Conservation (phyloP, 2,329 filamentous ascomycete genomes). For the Aspergillus sp. region DNA sequence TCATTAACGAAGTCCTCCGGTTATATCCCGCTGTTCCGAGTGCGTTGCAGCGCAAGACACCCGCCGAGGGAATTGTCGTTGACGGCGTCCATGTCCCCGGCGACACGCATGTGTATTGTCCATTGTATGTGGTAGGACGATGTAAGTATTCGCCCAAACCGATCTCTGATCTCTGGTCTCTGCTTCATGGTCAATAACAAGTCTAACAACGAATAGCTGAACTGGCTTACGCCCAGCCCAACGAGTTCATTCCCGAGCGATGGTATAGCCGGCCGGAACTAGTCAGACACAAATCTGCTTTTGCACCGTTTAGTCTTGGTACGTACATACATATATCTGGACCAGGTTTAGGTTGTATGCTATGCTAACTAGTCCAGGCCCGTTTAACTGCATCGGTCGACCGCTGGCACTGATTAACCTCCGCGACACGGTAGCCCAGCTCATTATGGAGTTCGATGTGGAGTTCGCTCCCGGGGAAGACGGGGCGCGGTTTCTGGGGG, state of each 20-base stretch:
- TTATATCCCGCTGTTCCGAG: conserved; percentile 14
- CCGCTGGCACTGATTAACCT: conserved; percentile 39
- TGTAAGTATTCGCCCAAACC: no score
- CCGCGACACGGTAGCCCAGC: conserved; percentile 31
- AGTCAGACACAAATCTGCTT: conserved; percentile 34
- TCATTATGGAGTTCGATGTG: conserved; percentile 38
- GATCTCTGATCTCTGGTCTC: no score
- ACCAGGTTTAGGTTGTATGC: no score
- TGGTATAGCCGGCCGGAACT: conserved; percentile 37
- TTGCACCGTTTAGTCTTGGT: conserved; percentile 37
- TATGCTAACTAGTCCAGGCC: conserved; percentile 19
- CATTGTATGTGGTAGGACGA: conserved; percentile 23
- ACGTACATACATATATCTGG: no score
- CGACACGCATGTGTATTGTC: conserved; percentile 22
- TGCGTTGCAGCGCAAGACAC: conserved; percentile 12
- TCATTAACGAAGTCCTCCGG: conserved; percentile 18
- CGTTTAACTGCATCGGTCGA: conserved; percentile 39
- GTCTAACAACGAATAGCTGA: conserved; percentile 23
- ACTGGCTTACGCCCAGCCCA: conserved; percentile 26
- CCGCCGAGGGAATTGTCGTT: conserved; percentile 20
- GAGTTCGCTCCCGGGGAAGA: conserved; percentile 38
- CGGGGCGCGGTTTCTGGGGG: conserved; percentile 29
- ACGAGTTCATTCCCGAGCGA: conserved; percentile 28
- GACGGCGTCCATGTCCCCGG: conserved; percentile 18
- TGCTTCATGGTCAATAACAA: no score